Base-by-base conservation (phyloP, 2,329 filamentous ascomycete genomes). In the Penicillium sp. region DNA sequence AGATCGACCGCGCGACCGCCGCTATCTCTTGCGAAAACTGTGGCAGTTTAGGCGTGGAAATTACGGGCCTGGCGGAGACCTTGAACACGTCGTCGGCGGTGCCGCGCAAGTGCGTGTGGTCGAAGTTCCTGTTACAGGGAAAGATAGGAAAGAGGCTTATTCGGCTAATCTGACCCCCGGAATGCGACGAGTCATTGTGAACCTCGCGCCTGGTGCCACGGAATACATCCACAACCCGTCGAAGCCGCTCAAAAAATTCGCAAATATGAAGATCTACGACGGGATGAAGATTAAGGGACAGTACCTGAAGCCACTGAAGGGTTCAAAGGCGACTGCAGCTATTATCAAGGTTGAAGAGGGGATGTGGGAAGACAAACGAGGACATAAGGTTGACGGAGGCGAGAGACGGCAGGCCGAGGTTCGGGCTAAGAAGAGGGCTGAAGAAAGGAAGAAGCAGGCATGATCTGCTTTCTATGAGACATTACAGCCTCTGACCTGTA, bases 381-480 rank as follows among this genome's bases (percentile, higher is more conserved):
- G 95, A 30, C 88, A 88, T 73, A 98, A 98, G 88, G 89, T 99
- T 68, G 93, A 98, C 79, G 95, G 95, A 73, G 95, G 95, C 84
- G 95, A 99, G 84, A 89, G 95, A 77, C 87, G 95, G 78, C 88
- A 86, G 76, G 91, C 90, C 17, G 90, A 96, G 81, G 89, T 97
- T 56, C 85, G 91, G 71, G 92, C 93, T 70, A 97, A 96, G 88
- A 90, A 88, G 81, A 86, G 90, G 67, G 88, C 91, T 56, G 88
- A 88, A 41, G 91, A 93, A 81, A 89, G 91, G 68, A 91, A 89
- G 78, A 92, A 91, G 45, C 67, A 64, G 31, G 64, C 63, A 64
- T 68, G 31, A 58, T 46, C 9, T 45, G 15, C 30, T 47, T 17
- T 54, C 21, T 8, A 13, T 46, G 50, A 44, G 58, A 50, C n/a